phyloP scores from a whole-genome alignment of 441 rosid genomes.

The Populus tomentosa region DNA sequence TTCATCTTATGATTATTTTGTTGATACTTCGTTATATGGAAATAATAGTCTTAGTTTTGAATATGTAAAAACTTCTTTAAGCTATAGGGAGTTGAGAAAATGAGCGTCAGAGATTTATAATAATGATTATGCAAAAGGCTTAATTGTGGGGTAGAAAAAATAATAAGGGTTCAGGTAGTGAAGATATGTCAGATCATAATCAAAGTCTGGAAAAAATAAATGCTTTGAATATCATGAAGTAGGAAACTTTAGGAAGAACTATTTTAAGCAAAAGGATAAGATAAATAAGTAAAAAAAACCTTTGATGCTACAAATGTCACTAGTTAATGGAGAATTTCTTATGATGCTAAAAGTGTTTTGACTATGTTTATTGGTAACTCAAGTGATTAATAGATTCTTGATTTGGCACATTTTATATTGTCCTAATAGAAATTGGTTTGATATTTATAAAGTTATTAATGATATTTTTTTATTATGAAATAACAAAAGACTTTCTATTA shows the following conservation, averaged over 20 bases:
- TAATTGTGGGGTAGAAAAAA: not conserved
- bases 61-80: not conserved
- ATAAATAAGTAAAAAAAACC: too few relatives aligned
- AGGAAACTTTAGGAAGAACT: too few relatives aligned
- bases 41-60: not conserved
- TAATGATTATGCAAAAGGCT: not conserved
- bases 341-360: not conserved
- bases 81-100: not conserved
- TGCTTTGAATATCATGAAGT: too few relatives aligned
- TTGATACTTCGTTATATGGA: not conserved
- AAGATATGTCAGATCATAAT: too few relatives aligned
- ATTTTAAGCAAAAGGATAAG: too few relatives aligned
- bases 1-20: not conserved
- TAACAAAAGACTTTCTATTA: not conserved
- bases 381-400: not conserved
- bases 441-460: not conserved
- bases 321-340: too few relatives aligned
- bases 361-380: too few relatives aligned
- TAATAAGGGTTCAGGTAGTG: too few relatives aligned
- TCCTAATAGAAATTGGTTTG: not conserved
- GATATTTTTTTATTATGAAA: not conserved
- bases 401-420: not conserved
- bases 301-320: too few relatives aligned
- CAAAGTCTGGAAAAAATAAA: too few relatives aligned
- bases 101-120: not conserved